Percentiles rank a stretch among this genome's conserved stretches.
Evolutionary conservation across 345 rosid species (phyloP).

Genomic region (Cardamine resedifolia): DNA sequence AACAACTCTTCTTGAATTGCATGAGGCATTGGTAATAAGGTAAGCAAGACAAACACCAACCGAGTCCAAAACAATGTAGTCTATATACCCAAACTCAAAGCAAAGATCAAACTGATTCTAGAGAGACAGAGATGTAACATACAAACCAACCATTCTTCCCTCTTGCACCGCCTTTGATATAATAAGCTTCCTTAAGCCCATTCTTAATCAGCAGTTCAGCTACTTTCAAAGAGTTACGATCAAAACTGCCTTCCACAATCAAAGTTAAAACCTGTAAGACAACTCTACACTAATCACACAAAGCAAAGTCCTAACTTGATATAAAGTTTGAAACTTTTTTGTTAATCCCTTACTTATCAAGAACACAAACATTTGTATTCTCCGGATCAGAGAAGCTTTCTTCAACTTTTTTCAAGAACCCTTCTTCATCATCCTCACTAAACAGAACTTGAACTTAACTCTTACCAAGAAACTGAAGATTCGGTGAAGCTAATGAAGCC

Average conservation of each 20-base stretch:
- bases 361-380: conserved; percentile 59
- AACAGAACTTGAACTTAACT: conserved; percentile 54
- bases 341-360: conserved; percentile 72
- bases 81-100: background rate
- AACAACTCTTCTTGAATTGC: conserved; percentile 72
- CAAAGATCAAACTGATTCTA: background rate
- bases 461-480: conserved; percentile 58
- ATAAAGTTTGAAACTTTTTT: conserved; percentile 19
- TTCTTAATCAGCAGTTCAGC: conserved; percentile 70
- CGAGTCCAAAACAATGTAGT: background rate
- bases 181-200: conserved; percentile 88
- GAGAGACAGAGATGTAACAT: conserved; percentile 39
- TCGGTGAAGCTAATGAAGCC: conserved; percentile 62
- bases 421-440: conserved; percentile 51
- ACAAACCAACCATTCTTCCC: conserved; percentile 97
- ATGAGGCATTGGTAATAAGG: conserved; percentile 40
- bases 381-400: conserved; percentile 56
- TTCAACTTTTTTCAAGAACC: conserved; percentile 58
- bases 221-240: conserved; percentile 70
- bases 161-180: conserved; percentile 75
- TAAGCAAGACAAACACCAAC: background rate
- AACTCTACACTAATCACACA: too few species aligned
- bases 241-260: conserved; percentile 82
- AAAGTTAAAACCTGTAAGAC: conserved; percentile 25
- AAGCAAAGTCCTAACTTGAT: background rate